Conservation (phyloP, 345 rosid species). For the Euphorbia pulcherrima region DNA sequence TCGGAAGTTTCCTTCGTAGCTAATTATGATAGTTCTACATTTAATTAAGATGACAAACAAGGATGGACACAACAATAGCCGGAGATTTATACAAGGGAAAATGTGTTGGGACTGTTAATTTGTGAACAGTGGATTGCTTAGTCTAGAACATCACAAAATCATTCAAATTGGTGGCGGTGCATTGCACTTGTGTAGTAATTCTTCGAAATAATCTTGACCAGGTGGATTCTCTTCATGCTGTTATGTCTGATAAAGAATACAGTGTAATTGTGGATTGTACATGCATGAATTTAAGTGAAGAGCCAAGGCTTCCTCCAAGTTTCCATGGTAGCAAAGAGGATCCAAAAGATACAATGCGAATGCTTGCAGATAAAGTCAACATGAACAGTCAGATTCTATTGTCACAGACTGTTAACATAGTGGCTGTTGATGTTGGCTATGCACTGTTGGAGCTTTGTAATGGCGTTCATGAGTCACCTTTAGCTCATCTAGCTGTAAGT, state of each 20-base stretch:
- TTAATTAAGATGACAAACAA: no score
- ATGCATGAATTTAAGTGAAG: slow-evolving; percentile 68
- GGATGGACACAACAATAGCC: not conserved
- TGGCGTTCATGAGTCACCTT: slow-evolving; percentile 73
- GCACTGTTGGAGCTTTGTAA: slow-evolving; percentile 89
- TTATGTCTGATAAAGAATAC: slow-evolving; percentile 89
- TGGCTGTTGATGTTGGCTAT: slow-evolving; percentile 80
- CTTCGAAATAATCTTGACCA: slow-evolving; percentile 34
- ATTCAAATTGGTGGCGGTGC: not conserved
- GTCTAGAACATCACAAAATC: not conserved
- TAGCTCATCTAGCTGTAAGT: slow-evolving; percentile 88
- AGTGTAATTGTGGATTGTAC: slow-evolving; percentile 66
- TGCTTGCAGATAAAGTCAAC: slow-evolving; percentile 89
- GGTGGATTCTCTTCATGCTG: slow-evolving; percentile 82
- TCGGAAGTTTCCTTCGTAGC: not conserved
- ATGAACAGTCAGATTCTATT: slow-evolving; percentile 77
- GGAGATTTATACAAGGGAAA: not conserved
- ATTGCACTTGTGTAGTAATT: not conserved
- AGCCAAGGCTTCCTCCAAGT: slow-evolving; percentile 82
- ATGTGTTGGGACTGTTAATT: not conserved
- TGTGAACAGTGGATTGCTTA: not conserved
- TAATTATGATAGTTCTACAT: not conserved
- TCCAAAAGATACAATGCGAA: slow-evolving; percentile 69
- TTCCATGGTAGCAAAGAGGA: slow-evolving; percentile 77
- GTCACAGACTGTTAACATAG: slow-evolving; percentile 72